phyloP scores from a whole-genome alignment of 306 rosid species.

The Dalbergia oliveri region DNA sequence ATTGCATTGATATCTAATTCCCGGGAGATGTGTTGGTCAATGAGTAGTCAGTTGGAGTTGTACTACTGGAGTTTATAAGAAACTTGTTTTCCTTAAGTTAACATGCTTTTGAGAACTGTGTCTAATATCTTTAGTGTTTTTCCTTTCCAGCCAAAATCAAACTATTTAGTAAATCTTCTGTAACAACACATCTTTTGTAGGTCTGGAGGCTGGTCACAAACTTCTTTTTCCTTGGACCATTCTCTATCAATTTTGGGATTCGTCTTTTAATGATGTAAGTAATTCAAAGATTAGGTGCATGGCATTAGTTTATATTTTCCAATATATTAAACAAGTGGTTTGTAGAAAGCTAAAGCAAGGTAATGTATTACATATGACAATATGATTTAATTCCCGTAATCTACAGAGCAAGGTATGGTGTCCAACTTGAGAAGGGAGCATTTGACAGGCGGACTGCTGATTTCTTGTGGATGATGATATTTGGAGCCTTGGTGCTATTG shows the following conservation, averaged over 20 bases:
- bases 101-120: neutral
- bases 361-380: neutral
- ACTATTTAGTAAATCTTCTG: slow-evolving; percentile 10
- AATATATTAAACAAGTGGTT: neutral
- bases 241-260: slow-evolving; percentile 90
- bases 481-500: slow-evolving; percentile 77
- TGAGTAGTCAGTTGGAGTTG: slow-evolving; percentile 27
- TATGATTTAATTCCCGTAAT: slow-evolving; percentile 35
- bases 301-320: slow-evolving; percentile 5
- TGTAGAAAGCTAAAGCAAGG: neutral
- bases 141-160: slow-evolving; percentile 20
- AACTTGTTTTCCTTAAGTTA: slow-evolving; percentile 3
- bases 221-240: slow-evolving; percentile 88
- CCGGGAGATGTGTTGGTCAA: neutral
- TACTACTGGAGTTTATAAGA: neutral
- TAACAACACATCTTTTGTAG: slow-evolving; percentile 60
- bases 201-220: slow-evolving; percentile 91
- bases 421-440: slow-evolving; percentile 91
- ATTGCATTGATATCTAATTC: neutral
- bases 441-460: slow-evolving; percentile 93
- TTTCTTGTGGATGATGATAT: slow-evolving; percentile 98
- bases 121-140: slow-evolving; percentile 1
- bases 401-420: slow-evolving; percentile 91
- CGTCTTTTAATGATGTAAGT: slow-evolving; percentile 96
- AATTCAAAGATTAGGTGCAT: slow-evolving; percentile 19